These are phyloP conservation scores for Kickxella alabastrina DNA, from an alignment of 192 early-diverging fungal species.

Conservation along the genomic window DNA sequence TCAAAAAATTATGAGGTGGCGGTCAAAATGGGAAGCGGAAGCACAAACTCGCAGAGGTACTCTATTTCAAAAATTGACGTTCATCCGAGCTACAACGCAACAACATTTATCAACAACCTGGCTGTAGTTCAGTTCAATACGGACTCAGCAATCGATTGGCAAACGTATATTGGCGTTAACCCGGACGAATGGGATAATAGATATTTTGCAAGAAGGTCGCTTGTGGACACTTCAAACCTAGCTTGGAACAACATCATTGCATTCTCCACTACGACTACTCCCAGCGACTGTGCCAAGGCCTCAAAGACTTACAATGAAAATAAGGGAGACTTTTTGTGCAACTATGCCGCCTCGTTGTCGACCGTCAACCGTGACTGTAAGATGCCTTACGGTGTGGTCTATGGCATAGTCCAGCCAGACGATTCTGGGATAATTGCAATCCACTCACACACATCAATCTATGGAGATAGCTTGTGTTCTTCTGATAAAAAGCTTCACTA, in stretches of 20 bases:
- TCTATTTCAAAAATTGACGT: conserved; percentile 16
- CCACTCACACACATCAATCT: conserved; percentile 34
- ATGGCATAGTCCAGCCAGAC: conserved; percentile 30
- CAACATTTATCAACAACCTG: conserved; percentile 30
- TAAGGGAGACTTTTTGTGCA: conserved; percentile 36
- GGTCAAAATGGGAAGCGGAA: conserved; percentile 14
- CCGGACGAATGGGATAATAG: conserved; percentile 21
- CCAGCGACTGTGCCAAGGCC: conserved; percentile 20
- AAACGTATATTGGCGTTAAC: conserved; percentile 32
- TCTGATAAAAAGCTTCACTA: conserved; percentile 29
- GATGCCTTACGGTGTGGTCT: conserved; percentile 38
- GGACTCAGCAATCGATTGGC: not conserved
- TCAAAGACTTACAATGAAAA: conserved; percentile 27
- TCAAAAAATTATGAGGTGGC: conserved; percentile 12
- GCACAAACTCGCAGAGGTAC: conserved; percentile 6
- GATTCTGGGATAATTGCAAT: conserved; percentile 24
- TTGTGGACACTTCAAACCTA: conserved; percentile 2
- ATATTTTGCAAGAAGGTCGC: conserved; percentile 28
- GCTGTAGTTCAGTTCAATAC: conserved; percentile 33
- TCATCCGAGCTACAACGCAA: conserved; percentile 19
- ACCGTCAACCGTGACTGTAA: conserved; percentile 20
- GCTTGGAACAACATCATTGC: conserved; percentile 25
- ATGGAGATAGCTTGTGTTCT: conserved; percentile 34
- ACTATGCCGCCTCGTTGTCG: conserved; percentile 18
- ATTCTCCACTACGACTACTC: conserved; percentile 10